Evolutionary conservation across 2,329 filamentous ascomycete genomes (phyloP).

Genomic region (Scytalidium sp.): DNA sequence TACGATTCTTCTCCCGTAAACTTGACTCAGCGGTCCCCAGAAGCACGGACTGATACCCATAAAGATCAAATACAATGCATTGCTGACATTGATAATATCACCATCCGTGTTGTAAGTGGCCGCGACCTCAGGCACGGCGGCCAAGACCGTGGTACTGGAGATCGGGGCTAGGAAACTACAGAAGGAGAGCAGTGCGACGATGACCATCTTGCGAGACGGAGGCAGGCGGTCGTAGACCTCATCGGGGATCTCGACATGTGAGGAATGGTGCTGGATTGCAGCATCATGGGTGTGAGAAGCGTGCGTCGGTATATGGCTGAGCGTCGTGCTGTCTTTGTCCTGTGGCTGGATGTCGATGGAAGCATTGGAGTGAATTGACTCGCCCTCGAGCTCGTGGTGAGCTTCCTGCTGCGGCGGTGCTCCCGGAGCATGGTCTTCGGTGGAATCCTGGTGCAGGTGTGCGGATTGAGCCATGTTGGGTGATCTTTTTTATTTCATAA

Average conservation of each 20-base stretch:
- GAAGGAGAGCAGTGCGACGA: constrained; percentile 68
- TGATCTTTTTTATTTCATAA: not conserved
- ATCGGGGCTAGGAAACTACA: constrained; percentile 76
- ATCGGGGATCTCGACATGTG: constrained; percentile 33
- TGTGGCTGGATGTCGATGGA: not conserved
- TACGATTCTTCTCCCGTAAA: constrained; percentile 58
- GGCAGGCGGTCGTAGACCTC: constrained; percentile 65
- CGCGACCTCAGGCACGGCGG: constrained; percentile 73
- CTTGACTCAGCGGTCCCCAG: constrained; percentile 69
- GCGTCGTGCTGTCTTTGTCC: not conserved
- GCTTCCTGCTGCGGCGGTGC: not conserved
- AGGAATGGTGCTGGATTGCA: constrained; percentile 23
- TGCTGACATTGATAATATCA: constrained; percentile 68
- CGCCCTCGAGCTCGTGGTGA: not conserved
- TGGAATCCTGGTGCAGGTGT: not conserved
- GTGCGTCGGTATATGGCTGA: constrained; percentile 20
- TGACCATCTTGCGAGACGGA: constrained; percentile 57
- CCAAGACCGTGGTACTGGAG: constrained; percentile 69
- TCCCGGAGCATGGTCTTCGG: not conserved
- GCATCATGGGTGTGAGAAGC: constrained; percentile 26
- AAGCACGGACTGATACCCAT: constrained; percentile 71
- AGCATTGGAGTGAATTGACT: not conserved
- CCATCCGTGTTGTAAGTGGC: constrained; percentile 61
- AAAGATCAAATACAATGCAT: constrained; percentile 71
- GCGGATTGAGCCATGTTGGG: not conserved